Base-by-base conservation (phyloP, 2,329 filamentous ascomycete genomes). In the Fusarium irregulare region DNA sequence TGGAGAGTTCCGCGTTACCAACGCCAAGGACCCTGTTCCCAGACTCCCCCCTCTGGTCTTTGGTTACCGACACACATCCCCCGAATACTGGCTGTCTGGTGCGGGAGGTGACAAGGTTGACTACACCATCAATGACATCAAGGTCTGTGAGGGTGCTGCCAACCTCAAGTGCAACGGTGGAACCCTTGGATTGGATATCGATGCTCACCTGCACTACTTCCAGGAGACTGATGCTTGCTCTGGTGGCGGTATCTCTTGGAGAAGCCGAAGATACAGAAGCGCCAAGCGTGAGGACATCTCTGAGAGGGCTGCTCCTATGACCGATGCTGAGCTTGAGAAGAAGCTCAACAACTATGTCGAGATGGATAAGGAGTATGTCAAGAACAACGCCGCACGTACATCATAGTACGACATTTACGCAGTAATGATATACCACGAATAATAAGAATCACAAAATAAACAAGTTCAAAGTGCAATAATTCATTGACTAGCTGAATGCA, bases 1-100 rank as follows among this genome's bases (percentile, higher is more conserved):
- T 56, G 76, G 76, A 58, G 85, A 87, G 68, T 90, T 84, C 80
- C 88, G 91, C 67, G 82, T 92, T 54, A 93, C 91, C 3, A 91
- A 93, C 79, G 79, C 79, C 44, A 81, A 86, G 71, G 92, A 94
- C 76, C 88, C 90, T 1, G 87, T 93, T 3, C 89, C 92, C 0
- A 86, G 88, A 45, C 83, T 94, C 40, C 91, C 91, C 2, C 87
- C 89, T 13, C 79, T 88, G 60, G 55, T 86, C 47, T 77, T 91
- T 54, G 86, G 86, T 34, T 93, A 89, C 81, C 81, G 85, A 41
- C 91, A 93, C 78, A 86, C 88, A n/a, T 87, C 83, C 18, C 90
- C 91, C 2, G 92, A 93, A 82, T 92, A 89, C 80, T 93, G 87
- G 84, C 81, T 91, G 37, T 76, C 80, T 10, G 75, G 73, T 32